Conservation (phyloP, 164 flowering plant genomes). For the Umbilicus rupestris region DNA sequence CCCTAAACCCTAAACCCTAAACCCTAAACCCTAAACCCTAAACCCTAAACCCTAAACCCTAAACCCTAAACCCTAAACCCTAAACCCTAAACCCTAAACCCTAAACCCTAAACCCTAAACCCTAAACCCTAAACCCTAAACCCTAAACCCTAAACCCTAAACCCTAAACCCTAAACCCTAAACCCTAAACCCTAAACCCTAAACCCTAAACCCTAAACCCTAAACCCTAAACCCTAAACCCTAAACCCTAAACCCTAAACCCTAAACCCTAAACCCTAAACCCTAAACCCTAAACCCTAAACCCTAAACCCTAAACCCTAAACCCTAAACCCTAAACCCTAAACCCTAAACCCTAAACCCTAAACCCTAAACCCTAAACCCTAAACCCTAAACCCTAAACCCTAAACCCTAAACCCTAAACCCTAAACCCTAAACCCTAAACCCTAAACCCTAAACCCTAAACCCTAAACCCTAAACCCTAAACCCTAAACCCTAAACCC, state of each 20-base stretch:
- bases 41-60: background rate
- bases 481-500: constrained; percentile 16
- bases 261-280: too few relatives aligned
- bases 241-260: background rate
- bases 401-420: constrained; percentile 10
- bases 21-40: constrained; percentile 4
- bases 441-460: constrained; percentile 14
- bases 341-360: constrained; percentile 12
- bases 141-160: constrained; percentile 7
- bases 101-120: constrained; percentile 6
- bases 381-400: constrained; percentile 15
- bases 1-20: constrained; percentile 9
- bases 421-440: constrained; percentile 9
- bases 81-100: background rate
- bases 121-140: constrained; percentile 5
- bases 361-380: constrained; percentile 12
- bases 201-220: background rate
- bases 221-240: background rate
- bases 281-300: constrained; percentile 9
- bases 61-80: background rate
- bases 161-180: background rate
- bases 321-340: constrained; percentile 13
- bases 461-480: constrained; percentile 16
- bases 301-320: constrained; percentile 10
- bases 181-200: background rate